Percentiles rank a stretch among this genome's conserved stretches.
Conservation (phyloP, 768 basidiomycete genomes). For the Psilocybe sp. region DNA sequence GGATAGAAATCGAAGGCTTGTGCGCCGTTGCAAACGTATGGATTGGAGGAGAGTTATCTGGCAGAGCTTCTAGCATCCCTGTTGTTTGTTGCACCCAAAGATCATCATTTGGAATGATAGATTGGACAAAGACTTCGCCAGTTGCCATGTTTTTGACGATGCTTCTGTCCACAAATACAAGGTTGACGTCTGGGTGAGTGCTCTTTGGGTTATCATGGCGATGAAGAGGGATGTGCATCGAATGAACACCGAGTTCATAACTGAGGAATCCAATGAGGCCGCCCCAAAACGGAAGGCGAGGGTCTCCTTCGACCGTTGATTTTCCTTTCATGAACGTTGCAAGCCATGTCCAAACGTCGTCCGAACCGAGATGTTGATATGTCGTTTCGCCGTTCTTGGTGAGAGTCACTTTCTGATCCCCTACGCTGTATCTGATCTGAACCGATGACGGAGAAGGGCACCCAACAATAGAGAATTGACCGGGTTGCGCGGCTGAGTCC, state of each 20-base stretch:
- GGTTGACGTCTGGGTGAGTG: conserved; percentile 67
- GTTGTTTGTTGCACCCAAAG: conserved; percentile 56
- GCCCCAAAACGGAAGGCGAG: conserved; percentile 77
- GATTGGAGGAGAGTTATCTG: conserved; percentile 1
- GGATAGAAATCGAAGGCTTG: conserved; percentile 39
- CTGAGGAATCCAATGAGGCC: conserved; percentile 76
- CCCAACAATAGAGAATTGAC: conserved; percentile 71
- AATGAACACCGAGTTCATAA: conserved; percentile 72
- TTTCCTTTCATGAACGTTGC: conserved; percentile 61
- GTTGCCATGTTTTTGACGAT: conserved; percentile 60
- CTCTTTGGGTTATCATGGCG: conserved; percentile 17
- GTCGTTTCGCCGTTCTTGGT: conserved; percentile 30
- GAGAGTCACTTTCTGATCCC: conserved; percentile 47
- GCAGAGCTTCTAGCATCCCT: conserved; percentile 23
- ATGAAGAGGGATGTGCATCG: conserved; percentile 44
- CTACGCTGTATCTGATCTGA: conserved; percentile 56
- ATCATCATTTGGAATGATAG: conserved; percentile 54
- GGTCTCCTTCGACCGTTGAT: conserved; percentile 43
- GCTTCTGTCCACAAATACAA: conserved; percentile 78
- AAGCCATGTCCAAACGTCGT: conserved; percentile 75
- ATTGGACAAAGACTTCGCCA: conserved; percentile 58
- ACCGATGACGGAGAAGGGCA: conserved; percentile 51
- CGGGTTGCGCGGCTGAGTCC: conserved; percentile 76
- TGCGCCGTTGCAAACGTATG: conserved; percentile 4
- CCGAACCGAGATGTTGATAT: conserved; percentile 41